A percentile compares a stretch with the other conserved stretches of the same genome.
These are phyloP conservation scores for Ceratobasidium sp. DNA, from an alignment of 1,284 basidiomycete genomes.

Conservation along the genomic window DNA sequence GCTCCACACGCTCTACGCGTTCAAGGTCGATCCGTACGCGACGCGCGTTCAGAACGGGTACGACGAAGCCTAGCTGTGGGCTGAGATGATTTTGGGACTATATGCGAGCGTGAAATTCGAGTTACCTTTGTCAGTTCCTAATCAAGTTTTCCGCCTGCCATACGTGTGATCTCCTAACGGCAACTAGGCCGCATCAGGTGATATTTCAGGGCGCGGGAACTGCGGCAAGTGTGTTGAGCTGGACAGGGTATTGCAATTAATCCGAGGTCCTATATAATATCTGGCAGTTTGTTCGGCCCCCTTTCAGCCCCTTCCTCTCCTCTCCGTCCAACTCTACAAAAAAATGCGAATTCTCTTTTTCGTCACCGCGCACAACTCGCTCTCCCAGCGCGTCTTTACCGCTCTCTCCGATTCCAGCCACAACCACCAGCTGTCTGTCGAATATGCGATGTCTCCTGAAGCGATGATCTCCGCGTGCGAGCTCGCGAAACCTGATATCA, in stretches of 20 bases:
- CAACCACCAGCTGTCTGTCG: slow-evolving; percentile 59
- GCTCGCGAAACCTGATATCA: slow-evolving; percentile 58
- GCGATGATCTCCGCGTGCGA: slow-evolving; percentile 60
- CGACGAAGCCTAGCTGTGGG: not conserved
- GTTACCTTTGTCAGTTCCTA: no score
- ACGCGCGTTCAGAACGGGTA: not conserved
- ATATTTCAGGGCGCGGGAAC: slow-evolving; percentile 6
- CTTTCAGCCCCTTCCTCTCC: not conserved
- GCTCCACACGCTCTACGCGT: slow-evolving; percentile 35
- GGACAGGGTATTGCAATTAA: not conserved
- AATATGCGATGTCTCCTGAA: slow-evolving; percentile 59
- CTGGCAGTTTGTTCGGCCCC: not conserved
- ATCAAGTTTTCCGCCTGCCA: no score
- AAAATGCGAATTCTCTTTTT: slow-evolving; percentile 59
- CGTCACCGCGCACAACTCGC: slow-evolving; percentile 62
- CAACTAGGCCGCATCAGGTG: not conserved
- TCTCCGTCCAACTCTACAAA: no score
- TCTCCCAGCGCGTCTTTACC: slow-evolving; percentile 59
- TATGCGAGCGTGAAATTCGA: no score
- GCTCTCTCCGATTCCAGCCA: slow-evolving; percentile 55
- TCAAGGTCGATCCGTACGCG: slow-evolving; percentile 28
- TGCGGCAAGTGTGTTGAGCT: not conserved
- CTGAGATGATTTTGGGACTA: not conserved
- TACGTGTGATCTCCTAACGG: not conserved
- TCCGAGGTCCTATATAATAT: slow-evolving; percentile 8